Percentiles rank a stretch among this genome's conserved stretches.
phyloP scores from a whole-genome alignment of 2,329 filamentous ascomycete species.

The Pseudogymnoascus sp. region DNA sequence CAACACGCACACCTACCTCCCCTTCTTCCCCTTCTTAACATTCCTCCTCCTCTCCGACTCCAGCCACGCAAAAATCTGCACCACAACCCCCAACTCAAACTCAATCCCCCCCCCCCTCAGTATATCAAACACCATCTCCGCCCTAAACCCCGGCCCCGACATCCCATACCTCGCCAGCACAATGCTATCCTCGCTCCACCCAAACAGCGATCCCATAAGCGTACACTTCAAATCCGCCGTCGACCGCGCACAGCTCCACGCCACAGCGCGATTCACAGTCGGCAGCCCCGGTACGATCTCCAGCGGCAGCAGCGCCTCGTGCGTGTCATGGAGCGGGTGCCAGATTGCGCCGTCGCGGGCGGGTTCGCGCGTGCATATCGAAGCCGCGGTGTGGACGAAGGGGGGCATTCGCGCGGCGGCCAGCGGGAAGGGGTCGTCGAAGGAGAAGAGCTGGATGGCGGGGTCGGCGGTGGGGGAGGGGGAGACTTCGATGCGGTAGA shows the following conservation, averaged over 20 bases:
- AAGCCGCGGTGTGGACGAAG: neutral
- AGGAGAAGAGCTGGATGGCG: neutral
- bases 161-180: neutral
- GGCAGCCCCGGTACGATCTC: neutral
- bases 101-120: neutral
- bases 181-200: neutral
- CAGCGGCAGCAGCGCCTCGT: neutral
- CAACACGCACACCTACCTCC: neutral
- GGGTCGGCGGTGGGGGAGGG: neutral
- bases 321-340: neutral
- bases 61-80: neutral
- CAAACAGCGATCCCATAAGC: neutral
- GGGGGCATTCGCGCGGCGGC: neutral
- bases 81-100: neutral
- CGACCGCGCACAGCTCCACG: neutral
- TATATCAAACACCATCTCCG: neutral
- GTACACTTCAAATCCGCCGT: neutral
- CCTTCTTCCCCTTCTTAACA: neutral
- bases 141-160: neutral
- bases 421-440: neutral
- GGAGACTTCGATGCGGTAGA: neutral
- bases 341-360: neutral
- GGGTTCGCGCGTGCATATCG: neutral
- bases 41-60: neutral
- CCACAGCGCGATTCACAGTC: neutral